Percentiles rank a stretch among this genome's conserved stretches.
Evolutionary conservation across 148 eudicot genomes (phyloP).

Genomic region (Bassia scoparia): DNA sequence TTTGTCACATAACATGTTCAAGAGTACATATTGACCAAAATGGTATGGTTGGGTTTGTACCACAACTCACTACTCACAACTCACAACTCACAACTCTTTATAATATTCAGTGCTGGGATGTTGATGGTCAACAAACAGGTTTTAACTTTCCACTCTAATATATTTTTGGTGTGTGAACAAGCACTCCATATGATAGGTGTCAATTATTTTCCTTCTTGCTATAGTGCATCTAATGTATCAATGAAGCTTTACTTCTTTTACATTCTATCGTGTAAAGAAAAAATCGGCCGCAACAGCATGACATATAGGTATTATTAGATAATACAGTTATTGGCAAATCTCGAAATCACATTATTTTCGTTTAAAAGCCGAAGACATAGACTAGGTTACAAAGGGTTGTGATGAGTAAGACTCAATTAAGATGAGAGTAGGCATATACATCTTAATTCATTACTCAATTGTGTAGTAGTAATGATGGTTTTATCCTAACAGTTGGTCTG

Average conservation of each 20-base stretch:
- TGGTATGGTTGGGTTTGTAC: slow-evolving; percentile 15
- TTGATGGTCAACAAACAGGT: slow-evolving; percentile 47
- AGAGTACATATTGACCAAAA: slow-evolving; percentile 20
- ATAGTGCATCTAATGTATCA: too few relatives aligned
- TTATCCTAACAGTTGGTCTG: slow-evolving; percentile 1
- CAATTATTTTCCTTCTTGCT: background rate
- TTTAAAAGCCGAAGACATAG: background rate
- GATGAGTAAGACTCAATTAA: background rate
- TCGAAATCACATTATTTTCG: too few relatives aligned
- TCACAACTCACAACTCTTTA: slow-evolving; percentile 21
- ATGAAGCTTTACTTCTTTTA: too few relatives aligned
- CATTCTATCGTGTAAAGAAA: too few relatives aligned
- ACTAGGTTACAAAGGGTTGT: background rate
- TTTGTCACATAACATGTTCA: slow-evolving; percentile 21
- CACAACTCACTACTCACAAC: slow-evolving; percentile 22
- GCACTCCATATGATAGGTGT: too few relatives aligned
- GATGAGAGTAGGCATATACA: slow-evolving; percentile 5
- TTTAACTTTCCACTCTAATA: slow-evolving; percentile 6
- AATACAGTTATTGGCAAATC: too few relatives aligned
- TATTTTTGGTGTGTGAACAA: background rate
- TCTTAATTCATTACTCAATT: background rate
- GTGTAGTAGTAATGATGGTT: background rate
- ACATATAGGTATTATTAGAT: too few relatives aligned
- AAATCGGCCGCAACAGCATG: too few relatives aligned
- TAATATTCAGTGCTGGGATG: slow-evolving; percentile 49